These are phyloP conservation scores for Epichloe gansuensis DNA, from an alignment of 2,329 filamentous ascomycete genomes.

Conservation along the genomic window DNA sequence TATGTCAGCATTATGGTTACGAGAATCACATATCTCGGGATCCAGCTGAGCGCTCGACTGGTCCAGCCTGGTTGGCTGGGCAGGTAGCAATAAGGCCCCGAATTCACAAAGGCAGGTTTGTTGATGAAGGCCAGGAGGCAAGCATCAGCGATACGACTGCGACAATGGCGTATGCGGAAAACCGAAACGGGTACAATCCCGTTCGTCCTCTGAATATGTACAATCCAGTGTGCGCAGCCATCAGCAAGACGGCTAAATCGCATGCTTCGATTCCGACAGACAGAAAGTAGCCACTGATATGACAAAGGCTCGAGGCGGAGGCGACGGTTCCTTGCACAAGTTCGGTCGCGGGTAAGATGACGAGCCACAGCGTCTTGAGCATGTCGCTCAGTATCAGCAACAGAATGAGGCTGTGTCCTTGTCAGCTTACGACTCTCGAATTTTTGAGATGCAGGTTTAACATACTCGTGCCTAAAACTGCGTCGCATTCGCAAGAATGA, in stretches of 20 bases:
- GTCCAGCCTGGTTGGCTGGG: constrained; percentile 58
- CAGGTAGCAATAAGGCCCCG: constrained; percentile 58
- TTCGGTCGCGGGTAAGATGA: constrained; percentile 50
- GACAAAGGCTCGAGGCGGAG: constrained; percentile 47
- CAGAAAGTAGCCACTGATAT: constrained; percentile 57
- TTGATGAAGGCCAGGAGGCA: constrained; percentile 54
- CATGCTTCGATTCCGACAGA: constrained; percentile 55
- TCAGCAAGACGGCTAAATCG: constrained; percentile 60
- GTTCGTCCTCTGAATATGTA: constrained; percentile 55
- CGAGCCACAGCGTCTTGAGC: constrained; percentile 56
- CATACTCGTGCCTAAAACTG: constrained; percentile 52
- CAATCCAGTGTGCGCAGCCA: constrained; percentile 60
- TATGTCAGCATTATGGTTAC: constrained; percentile 52
- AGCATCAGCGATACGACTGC: constrained; percentile 46
- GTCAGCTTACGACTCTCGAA: not conserved
- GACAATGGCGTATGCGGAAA: constrained; percentile 45
- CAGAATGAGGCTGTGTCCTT: constrained; percentile 51
- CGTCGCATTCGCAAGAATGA: constrained; percentile 66
- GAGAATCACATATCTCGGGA: constrained; percentile 61
- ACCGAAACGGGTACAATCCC: constrained; percentile 57
- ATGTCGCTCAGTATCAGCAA: constrained; percentile 61
- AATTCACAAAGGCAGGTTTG: constrained; percentile 43
- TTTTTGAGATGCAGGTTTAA: constrained; percentile 4
- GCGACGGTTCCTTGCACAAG: constrained; percentile 38
- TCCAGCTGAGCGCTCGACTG: constrained; percentile 55